Evolutionary conservation across 73 alveolate genomes (phyloP).

Genomic region (Paramecium sonneborni): DNA sequence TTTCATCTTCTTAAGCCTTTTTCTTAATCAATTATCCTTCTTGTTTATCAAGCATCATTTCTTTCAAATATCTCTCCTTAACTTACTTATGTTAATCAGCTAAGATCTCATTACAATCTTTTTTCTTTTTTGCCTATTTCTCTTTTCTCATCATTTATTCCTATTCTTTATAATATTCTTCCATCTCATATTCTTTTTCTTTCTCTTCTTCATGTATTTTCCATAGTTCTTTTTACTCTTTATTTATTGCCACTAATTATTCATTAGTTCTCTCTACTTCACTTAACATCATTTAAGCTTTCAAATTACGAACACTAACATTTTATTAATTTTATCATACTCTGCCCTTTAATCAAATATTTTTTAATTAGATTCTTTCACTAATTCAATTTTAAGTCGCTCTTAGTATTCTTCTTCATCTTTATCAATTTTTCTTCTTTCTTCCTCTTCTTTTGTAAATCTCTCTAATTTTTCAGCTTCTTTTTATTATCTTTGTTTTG

Average conservation of each 20-base stretch:
- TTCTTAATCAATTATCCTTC: constrained; percentile 34
- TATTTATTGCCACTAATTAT: neutral
- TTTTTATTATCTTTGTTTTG: neutral
- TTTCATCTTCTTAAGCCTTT: constrained; percentile 49
- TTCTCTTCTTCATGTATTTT: neutral
- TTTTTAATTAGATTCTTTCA: constrained; percentile 18
- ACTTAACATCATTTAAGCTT: constrained; percentile 2
- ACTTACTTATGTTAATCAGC: constrained; percentile 6
- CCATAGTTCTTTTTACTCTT: neutral
- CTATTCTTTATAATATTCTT: neutral
- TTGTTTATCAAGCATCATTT: neutral
- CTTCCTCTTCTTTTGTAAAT: constrained; percentile 29
- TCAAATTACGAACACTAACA: constrained; percentile 17
- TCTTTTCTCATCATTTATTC: constrained; percentile 18
- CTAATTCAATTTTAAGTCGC: neutral
- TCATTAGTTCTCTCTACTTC: constrained; percentile 40
- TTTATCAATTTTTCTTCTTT: constrained; percentile 40
- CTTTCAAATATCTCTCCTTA: constrained; percentile 15
- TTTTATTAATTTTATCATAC: neutral
- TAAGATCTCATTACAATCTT: neutral
- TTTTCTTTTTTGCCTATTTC: neutral
- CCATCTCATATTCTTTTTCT: neutral
- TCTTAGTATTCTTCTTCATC: constrained; percentile 30
- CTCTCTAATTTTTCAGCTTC: constrained; percentile 46
- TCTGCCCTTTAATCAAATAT: constrained; percentile 45